These are phyloP conservation scores for Trichoderma asperelloides DNA, from an alignment of 495 filamentous ascomycete species.

Conservation along the genomic window DNA sequence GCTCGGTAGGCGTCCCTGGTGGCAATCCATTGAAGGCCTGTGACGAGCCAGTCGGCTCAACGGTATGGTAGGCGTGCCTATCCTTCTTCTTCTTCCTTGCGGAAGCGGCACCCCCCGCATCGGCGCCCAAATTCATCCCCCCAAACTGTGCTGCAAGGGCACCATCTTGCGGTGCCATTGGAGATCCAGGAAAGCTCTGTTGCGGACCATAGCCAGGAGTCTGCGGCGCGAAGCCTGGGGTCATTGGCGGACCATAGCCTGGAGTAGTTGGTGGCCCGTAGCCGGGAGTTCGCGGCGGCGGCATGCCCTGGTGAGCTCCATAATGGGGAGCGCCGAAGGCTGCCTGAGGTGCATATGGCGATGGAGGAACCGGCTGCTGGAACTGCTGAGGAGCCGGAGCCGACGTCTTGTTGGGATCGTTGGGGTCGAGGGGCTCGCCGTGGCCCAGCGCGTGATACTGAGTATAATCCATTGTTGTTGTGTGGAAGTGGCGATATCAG, in stretches of 20 bases:
- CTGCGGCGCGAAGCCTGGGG: constrained; percentile 13
- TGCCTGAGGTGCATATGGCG: constrained; percentile 45
- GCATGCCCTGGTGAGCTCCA: constrained; percentile 19
- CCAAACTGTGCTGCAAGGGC: constrained; percentile 82
- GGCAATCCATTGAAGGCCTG: constrained; percentile 58
- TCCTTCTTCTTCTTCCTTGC: constrained; percentile 80
- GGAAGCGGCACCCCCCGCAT: constrained; percentile 34
- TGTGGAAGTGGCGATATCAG: not conserved
- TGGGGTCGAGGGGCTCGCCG: constrained; percentile 51
- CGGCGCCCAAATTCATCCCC: constrained; percentile 56
- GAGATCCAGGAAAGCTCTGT: constrained; percentile 22
- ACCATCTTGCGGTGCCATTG: constrained; percentile 31
- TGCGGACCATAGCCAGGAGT: constrained; percentile 26
- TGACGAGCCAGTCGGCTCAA: constrained; percentile 60
- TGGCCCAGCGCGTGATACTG: constrained; percentile 69
- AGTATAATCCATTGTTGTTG: constrained; percentile 61
- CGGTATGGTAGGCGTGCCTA: constrained; percentile 80
- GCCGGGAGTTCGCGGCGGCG: constrained; percentile 25
- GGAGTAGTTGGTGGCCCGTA: constrained; percentile 27
- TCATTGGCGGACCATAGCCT: constrained; percentile 17
- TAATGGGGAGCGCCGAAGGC: constrained; percentile 27
- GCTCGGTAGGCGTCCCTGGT: constrained; percentile 49
- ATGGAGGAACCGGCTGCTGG: constrained; percentile 38
- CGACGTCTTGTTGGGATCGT: constrained; percentile 46
- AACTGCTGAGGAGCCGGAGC: constrained; percentile 52